Conservation (phyloP, 768 basidiomycete genomes). For the Tulasnella sp. region DNA sequence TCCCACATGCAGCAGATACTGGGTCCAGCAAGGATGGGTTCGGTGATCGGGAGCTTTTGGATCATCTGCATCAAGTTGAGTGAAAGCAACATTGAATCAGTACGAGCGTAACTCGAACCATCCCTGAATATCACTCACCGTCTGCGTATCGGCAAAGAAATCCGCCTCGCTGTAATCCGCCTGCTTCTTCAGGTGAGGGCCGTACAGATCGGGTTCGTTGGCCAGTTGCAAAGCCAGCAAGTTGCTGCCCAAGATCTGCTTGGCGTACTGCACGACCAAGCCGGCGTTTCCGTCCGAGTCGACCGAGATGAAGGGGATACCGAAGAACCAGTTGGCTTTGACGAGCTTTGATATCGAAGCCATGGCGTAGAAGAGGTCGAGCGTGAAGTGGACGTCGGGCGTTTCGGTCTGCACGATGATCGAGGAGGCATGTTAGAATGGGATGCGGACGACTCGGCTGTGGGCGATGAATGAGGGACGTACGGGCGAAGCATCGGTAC, state of each 20-base stretch:
- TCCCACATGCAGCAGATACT: conserved; percentile 56
- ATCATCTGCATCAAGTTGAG: conserved; percentile 14
- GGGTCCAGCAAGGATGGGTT: conserved; percentile 54
- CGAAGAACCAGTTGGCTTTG: conserved; percentile 59
- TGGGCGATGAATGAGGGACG: neutral
- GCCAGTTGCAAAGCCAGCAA: conserved; percentile 64
- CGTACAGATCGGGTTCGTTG: conserved; percentile 23
- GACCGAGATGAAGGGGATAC: conserved; percentile 32
- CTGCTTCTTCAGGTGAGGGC: conserved; percentile 8
- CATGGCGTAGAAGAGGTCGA: conserved; percentile 64
- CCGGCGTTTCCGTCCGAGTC: conserved; percentile 24
- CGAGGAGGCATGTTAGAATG: neutral
- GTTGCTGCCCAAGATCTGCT: conserved; percentile 58
- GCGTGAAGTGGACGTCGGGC: conserved; percentile 60
- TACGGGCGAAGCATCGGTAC: neutral
- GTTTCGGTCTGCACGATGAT: conserved; percentile 53
- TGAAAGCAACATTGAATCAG: neutral
- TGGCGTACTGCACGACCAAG: conserved; percentile 38
- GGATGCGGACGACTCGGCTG: neutral
- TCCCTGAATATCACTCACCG: neutral
- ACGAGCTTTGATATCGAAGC: conserved; percentile 54
- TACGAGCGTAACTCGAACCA: neutral
- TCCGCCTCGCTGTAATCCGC: conserved; percentile 1
- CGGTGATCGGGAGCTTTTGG: conserved; percentile 12
- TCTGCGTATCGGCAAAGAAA: conserved; percentile 16